Conservation (phyloP, 257 asterid genomes). For the Jaltomata sinuosa region DNA sequence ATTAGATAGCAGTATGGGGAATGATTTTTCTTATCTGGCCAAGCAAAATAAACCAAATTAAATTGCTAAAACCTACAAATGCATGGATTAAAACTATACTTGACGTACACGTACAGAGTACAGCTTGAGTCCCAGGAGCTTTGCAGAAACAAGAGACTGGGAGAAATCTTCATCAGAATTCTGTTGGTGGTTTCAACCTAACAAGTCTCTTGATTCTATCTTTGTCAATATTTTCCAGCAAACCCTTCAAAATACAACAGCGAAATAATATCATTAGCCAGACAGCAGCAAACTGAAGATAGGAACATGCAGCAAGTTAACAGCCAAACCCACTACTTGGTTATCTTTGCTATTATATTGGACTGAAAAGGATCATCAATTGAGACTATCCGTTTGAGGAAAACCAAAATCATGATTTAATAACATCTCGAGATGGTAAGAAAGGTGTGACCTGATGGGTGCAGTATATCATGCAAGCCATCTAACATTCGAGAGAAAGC, state of each 20-base stretch:
- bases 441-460: not conserved
- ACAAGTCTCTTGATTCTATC: slow-evolving; percentile 42
- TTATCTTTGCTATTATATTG: not conserved
- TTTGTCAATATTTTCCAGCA: slow-evolving; percentile 41
- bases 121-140: not conserved
- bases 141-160: not conserved
- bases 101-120: not conserved
- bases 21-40: not conserved
- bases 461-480: not conserved
- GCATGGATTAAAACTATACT: not conserved
- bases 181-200: slow-evolving; percentile 41
- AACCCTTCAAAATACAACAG: slow-evolving; percentile 22
- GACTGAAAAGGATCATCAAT: not conserved
- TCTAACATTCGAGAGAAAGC: not conserved
- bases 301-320: not conserved
- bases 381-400: not conserved
- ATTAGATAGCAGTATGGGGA: not conserved
- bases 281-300: not conserved
- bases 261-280: not conserved
- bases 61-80: not conserved
- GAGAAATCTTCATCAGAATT: slow-evolving; percentile 19
- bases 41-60: not conserved
- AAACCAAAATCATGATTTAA: not conserved
- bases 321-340: not conserved
- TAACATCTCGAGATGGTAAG: not conserved